These are phyloP conservation scores for Daldinia eschscholtzii DNA, from an alignment of 2,329 filamentous ascomycete species.

Conservation along the genomic window DNA sequence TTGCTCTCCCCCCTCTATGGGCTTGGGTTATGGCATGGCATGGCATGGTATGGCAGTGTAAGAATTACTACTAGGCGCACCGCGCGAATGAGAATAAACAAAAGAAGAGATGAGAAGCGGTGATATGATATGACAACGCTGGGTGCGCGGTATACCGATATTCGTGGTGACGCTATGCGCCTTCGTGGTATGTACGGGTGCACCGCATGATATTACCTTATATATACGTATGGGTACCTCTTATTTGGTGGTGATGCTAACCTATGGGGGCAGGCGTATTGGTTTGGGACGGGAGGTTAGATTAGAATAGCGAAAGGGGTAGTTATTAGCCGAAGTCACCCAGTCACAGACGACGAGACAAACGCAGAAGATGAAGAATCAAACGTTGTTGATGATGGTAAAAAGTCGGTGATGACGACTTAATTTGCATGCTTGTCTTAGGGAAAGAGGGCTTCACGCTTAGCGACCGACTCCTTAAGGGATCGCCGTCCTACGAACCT, in stretches of 20 bases:
- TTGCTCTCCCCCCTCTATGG: not conserved
- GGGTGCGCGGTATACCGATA: not conserved
- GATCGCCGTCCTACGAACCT: not conserved
- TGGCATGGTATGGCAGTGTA: slow-evolving; percentile 23
- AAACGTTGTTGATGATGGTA: not conserved
- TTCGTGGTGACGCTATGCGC: not conserved
- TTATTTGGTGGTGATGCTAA: no score
- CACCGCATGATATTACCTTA: not conserved
- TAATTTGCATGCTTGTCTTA: not conserved
- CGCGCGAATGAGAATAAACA: slow-evolving; percentile 3
- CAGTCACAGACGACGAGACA: not conserved
- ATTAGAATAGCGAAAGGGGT: not conserved
- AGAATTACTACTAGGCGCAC: slow-evolving; percentile 24
- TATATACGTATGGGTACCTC: not conserved
- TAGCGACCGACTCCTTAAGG: not conserved
- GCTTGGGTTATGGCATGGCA: not conserved
- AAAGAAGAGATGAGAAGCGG: not conserved
- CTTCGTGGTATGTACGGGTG: not conserved
- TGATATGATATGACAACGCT: not conserved
- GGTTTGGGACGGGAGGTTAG: no score
- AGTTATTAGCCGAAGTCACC: not conserved
- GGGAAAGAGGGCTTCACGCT: no score
- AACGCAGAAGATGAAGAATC: not conserved
- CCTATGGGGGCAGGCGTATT: no score
- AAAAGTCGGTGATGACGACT: not conserved